Evolutionary conservation across 192 early-diverging fungal species (phyloP).

Genomic region (Ambispora gerdemannii): DNA sequence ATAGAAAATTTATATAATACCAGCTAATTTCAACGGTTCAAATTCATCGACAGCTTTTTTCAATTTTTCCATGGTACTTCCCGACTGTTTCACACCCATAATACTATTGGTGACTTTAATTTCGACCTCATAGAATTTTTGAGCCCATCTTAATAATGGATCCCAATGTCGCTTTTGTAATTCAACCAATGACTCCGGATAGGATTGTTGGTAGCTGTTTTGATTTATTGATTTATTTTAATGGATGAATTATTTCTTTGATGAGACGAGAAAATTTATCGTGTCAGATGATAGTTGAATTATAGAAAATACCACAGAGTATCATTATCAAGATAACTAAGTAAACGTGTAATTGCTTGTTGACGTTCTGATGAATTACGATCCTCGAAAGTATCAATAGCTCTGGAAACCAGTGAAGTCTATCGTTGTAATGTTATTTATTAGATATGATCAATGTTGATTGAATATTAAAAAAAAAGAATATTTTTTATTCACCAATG

Average conservation of each 20-base stretch:
- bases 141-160: constrained; percentile 78
- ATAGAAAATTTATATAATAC: constrained; percentile 25
- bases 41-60: constrained; percentile 53
- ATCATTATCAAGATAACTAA: constrained; percentile 85
- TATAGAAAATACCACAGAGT: constrained; percentile 57
- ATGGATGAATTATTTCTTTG: background rate
- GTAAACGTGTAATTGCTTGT: constrained; percentile 71
- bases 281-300: background rate
- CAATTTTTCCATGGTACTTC: constrained; percentile 57
- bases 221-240: too few relatives aligned
- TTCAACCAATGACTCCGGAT: constrained; percentile 72
- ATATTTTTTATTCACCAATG: constrained; percentile 57
- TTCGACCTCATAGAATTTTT: constrained; percentile 59
- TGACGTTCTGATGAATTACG: constrained; percentile 49
- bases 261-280: background rate
- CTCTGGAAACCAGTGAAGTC: constrained; percentile 85
- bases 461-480: background rate
- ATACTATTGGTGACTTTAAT: constrained; percentile 74
- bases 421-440: constrained; percentile 26
- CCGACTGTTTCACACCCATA: constrained; percentile 61
- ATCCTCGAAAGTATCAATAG: constrained; percentile 68
- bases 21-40: constrained; percentile 69
- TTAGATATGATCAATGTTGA: background rate
- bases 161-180: constrained; percentile 78
- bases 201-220: constrained; percentile 74